Base-by-base conservation (phyloP, 1,139 yeast species). In the Protomyces inouyei region DNA sequence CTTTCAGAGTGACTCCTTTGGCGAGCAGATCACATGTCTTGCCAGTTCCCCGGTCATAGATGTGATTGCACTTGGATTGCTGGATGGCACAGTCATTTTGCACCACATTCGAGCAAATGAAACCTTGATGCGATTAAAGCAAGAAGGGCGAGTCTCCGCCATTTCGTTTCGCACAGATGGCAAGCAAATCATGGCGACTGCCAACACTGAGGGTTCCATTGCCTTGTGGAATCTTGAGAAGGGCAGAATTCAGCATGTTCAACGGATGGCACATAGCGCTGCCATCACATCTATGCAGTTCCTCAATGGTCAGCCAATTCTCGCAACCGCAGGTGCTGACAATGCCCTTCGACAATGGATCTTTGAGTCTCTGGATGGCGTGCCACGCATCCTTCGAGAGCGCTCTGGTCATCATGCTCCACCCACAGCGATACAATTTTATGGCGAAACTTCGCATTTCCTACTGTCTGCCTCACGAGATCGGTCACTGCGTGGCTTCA, bases 371-470 rank as follows among this genome's bases (percentile, higher is more conserved):
- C 82, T 93, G 2, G 78, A 91, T 65, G 80, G 87, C 16, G 78
- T 86, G 0, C 98, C 98, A 51, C 85, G 98, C 73, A 85, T 87
- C 68, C 80, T 95, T 71, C 84, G 98, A 75, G 88, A 96, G 0
- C 83, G 98, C 74, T 98, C 98, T 71, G 99, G 99, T 14, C 98
- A 95, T 75, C 85, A 97, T 2, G 87, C 90, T 25, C 97, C 98
- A 5, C 96, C 98, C 2, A 80, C 87, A 0, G 76, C 84, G 12
- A 85, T 95, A 57, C 79, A 80, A 45, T 95, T 93, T 74, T 90
- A 96, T 2, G 88, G 88, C 70, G 83, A 84, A 21, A 86, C 84
- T 68, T 85, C 96, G 0, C 98, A 95, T 75, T 89, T 85, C 75
- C 74, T 95, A 38, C 81, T 89, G 65, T 88, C 97, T 68, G 96